Base-by-base conservation (phyloP, 108 stramenopile species). In the Hondaea fermentalgiana region DNA sequence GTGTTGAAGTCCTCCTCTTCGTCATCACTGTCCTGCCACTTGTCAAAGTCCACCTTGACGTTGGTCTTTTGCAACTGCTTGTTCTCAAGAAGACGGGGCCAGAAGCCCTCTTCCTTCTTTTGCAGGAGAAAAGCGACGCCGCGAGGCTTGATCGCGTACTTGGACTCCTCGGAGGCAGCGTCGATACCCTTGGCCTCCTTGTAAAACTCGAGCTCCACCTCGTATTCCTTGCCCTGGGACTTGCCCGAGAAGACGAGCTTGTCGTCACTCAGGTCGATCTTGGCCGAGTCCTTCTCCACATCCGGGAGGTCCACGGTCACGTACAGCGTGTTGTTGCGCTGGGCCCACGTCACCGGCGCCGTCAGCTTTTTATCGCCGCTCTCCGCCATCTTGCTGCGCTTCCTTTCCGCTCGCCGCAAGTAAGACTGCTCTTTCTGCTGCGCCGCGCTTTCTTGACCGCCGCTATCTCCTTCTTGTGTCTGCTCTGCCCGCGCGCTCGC, bases 341-440 rank as follows among this genome's bases (percentile, higher is more conserved):
- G 92, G 17, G 93, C 93, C 93, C 93, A 93, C 91, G 91, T 93
- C 21, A 93, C 91, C 4, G 93, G 93, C 42, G 92, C 92, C 19
- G 88, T 88, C n/a, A 83, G 76, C 55, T 57, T 57, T 16, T 57
- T 35, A 35, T 35, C 35, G 35, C 35, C 35, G 35, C 35, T 35
- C 35, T 35, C 35, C 35, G 35, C 35, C 35, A 35, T 35, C 35
- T 35, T 35, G 35, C 35, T 35, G 35, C 35, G 35, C 35, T 35
- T 35, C 35, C 35, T 35, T 35, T 35, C 35, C 35, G 35, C 35
- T 35, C 35, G 35, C 0, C 35, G 35, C 35, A 2, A 35, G 2
- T 35, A 35, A 35, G 35, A 35, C 35, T 35, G 35, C 35, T 35
- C 35, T 0, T 35, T 35, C 35, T 35, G 35, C 35, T 35, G 35